Base-by-base conservation (phyloP, 2,329 filamentous ascomycete species). In the Mollisiaceae sp. region DNA sequence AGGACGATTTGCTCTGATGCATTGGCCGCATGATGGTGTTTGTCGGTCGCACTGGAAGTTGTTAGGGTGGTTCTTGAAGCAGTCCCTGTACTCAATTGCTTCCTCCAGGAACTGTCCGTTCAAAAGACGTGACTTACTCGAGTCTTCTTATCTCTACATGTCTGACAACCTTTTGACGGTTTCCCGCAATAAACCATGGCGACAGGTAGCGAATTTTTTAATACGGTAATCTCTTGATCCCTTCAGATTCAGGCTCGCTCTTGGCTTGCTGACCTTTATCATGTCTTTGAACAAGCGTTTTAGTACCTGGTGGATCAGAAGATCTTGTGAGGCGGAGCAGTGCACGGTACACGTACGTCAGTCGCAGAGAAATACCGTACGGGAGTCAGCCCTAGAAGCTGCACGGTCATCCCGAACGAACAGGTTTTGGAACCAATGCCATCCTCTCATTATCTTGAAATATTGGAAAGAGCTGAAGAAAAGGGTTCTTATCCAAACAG, bases 11-110 rank as follows among this genome's bases (percentile, higher is more conserved):
- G 82, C 81, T 73, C 85, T 84, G 59, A 80, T 78, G 72, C 85
- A 87, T 74, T 86, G 85, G 54, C 82, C 82, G 65, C 85, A 87
- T 57, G 80, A 79, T 12, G 82, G 82, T 45, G 80, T 79, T 65
- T 74, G 78, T 72, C 84, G 81, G 70, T 86, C 84, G 72, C 85
- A 87, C 65, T 69, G 55, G 0, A 15, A 15, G 4, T 14, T 47
- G 57, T 67, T 27, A 67, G 60, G 43, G n/a, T 43, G 32, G 9
- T 20, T 52, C 15, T 54, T 39, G 27, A 20, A 15, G 14, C 12
- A 20, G 24, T 20, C 20, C 18, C 22, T 41, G 20, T 12, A 39
- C 1, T 18, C 20, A 39, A 5, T 2, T 24, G 8, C 9, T 39
- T 41, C 32, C 55, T 18, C 3, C 15, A 11, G 35, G 12, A 24